Evolutionary conservation across 2,329 filamentous ascomycete species (phyloP).

Genomic region (Paecilomyces formosus): DNA sequence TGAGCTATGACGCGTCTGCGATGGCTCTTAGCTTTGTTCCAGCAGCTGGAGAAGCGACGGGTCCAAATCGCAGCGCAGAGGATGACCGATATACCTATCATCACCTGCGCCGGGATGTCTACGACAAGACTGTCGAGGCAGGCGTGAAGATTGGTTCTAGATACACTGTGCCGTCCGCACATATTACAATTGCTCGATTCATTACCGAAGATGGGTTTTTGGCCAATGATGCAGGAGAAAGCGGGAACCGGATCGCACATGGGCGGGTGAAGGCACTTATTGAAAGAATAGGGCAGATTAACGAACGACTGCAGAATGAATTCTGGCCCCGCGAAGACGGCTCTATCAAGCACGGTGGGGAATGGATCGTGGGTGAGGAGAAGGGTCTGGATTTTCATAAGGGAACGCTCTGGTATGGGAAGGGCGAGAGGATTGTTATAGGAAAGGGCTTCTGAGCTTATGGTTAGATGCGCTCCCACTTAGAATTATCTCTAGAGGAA

Average conservation of each 20-base stretch:
- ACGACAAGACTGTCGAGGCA: constrained; percentile 50
- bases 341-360: constrained; percentile 45
- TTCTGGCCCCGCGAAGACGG: constrained; percentile 55
- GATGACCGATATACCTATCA: constrained; percentile 77
- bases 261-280: constrained; percentile 60
- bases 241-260: constrained; percentile 27
- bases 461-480: background rate
- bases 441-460: constrained; percentile 41
- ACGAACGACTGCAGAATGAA: constrained; percentile 62
- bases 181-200: constrained; percentile 81
- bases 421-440: constrained; percentile 59
- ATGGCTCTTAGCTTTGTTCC: constrained; percentile 83
- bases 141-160: constrained; percentile 67
- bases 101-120: constrained; percentile 76
- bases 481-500: background rate
- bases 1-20: constrained; percentile 80
- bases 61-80: constrained; percentile 27
- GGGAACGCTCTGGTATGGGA: constrained; percentile 81
- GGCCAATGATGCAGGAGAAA: constrained; percentile 33
- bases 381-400: constrained; percentile 68
- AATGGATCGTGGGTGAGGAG: constrained; percentile 86
- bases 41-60: constrained; percentile 54
- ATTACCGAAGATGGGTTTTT: constrained; percentile 56
- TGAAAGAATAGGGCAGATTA: constrained; percentile 65
- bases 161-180: constrained; percentile 83